Evolutionary conservation across 2,329 filamentous ascomycete genomes (phyloP).

Genomic region (Talaromyces piceae): DNA sequence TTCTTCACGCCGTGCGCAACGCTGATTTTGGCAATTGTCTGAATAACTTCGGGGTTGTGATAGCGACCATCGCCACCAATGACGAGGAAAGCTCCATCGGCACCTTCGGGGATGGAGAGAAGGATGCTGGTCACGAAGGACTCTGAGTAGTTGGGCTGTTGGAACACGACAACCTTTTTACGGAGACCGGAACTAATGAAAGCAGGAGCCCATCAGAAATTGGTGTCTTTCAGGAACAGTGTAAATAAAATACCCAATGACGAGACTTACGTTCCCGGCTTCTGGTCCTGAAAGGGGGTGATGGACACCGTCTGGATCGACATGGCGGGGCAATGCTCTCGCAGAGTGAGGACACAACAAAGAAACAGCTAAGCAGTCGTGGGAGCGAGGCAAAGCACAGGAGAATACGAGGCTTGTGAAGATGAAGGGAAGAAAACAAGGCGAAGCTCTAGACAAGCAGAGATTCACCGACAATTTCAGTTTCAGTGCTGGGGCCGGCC

Average conservation of each 20-base stretch:
- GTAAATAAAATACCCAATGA: not conserved
- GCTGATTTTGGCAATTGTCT: slow-evolving; percentile 94
- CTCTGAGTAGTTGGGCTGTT: slow-evolving; percentile 91
- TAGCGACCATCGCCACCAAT: slow-evolving; percentile 96
- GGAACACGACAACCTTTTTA: slow-evolving; percentile 98
- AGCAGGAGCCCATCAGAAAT: not conserved
- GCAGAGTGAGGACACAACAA: slow-evolving; percentile 2
- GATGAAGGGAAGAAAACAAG: slow-evolving; percentile 8
- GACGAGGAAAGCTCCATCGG: slow-evolving; percentile 78
- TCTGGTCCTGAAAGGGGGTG: slow-evolving; percentile 88
- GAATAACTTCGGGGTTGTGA: slow-evolving; percentile 94
- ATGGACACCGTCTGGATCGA: slow-evolving; percentile 71
- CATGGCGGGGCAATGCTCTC: slow-evolving; percentile 50
- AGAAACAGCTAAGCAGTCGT: slow-evolving; percentile 10
- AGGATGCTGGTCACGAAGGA: slow-evolving; percentile 91
- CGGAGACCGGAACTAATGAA: slow-evolving; percentile 72
- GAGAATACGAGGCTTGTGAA: slow-evolving; percentile 6
- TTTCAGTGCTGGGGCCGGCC: not conserved
- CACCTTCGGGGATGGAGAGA: slow-evolving; percentile 92
- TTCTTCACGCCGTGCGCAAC: slow-evolving; percentile 98
- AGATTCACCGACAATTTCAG: slow-evolving; percentile 22
- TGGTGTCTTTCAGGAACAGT: not conserved
- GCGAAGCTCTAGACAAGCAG: slow-evolving; percentile 6
- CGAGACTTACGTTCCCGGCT: slow-evolving; percentile 94
- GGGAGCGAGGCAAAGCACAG: slow-evolving; percentile 9